Base-by-base conservation (phyloP, 2,329 filamentous ascomycete genomes). In the Ophiostoma ulmi region DNA sequence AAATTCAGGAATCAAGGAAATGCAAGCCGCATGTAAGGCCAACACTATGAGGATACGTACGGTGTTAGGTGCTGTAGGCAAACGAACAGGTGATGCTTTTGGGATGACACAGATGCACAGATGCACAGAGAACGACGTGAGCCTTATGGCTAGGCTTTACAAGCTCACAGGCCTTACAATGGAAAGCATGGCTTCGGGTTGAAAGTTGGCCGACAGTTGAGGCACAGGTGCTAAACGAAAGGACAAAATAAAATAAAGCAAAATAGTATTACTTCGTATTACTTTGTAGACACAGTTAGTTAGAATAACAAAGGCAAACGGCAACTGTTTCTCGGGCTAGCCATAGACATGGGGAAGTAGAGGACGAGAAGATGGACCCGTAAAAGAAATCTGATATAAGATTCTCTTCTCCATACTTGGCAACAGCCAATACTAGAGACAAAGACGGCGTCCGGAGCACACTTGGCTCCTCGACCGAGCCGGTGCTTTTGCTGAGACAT, bases 391-490 rank as follows among this genome's bases (percentile, higher is more conserved):
- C 58, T 63, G 52, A 58, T 58, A 58, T 35, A 14, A 26, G 26
- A 26, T 26, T 26, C 11, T 22, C 14, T 35, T 63, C 58, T 36
- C 58, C 58, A 63, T 63, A 36, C 58, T 35, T 63, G 52, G 52
- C 22, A 22, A 48, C n/a, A 55, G 52, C 52, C 11, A 14, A 11
- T 58, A 5, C n/a, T 11, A n/a, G 11, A 58, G n/a, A 26, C 52
- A 17, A 36, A 26, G n/a, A 63, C 58, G 58, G 58, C 58, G 13
- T 17, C 52, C 58, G 58, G 58, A 63, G 58, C 58, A 35, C 11
- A 63, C 58, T 63, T 63, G 26, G 14, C 35, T 31, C 58, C 58
- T 35, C 58, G 58, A 63, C 58, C 58, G 58, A 63, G 58, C 26
- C 26, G 55, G 55, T 7, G 13, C 22, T 14, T 61, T 8, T 36